Evolutionary conservation across 192 early-diverging fungal species (phyloP).

Genomic region (Paraglomus brasilianum): DNA sequence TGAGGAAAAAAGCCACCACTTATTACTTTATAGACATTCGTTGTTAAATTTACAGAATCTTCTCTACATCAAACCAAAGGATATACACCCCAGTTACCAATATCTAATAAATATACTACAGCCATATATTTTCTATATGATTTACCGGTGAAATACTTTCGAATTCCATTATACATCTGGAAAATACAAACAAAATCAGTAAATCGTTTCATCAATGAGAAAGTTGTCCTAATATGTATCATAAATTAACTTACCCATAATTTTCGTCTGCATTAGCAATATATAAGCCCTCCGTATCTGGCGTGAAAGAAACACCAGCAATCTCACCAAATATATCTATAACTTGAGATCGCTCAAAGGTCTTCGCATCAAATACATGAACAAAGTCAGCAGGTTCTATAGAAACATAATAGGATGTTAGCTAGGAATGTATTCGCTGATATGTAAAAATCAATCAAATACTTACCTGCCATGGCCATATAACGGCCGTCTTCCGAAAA

Average conservation of each 20-base stretch:
- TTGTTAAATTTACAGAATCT: not conserved
- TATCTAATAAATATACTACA: not conserved
- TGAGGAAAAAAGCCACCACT: not conserved
- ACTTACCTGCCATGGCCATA: constrained; percentile 53
- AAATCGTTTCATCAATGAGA: not conserved
- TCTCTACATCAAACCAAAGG: too few relatives aligned
- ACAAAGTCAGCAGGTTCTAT: constrained; percentile 65
- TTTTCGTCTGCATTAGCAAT: constrained; percentile 55
- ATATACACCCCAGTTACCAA: not conserved
- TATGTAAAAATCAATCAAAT: not conserved
- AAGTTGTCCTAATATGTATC: not conserved
- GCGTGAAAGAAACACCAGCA: constrained; percentile 58
- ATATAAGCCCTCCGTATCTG: constrained; percentile 51
- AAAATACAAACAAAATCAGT: not conserved
- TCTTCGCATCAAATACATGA: constrained; percentile 53
- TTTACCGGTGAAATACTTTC: constrained; percentile 16
- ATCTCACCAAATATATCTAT: constrained; percentile 76
- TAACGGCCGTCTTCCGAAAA: constrained; percentile 56
- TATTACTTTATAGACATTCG: not conserved
- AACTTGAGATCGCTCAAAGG: constrained; percentile 48
- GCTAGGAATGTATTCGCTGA: not conserved
- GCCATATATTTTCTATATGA: constrained; percentile 19
- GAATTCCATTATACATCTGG: constrained; percentile 22
- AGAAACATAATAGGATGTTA: not conserved
- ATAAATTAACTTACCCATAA: constrained; percentile 32